Base-by-base conservation (phyloP, 768 basidiomycete genomes). In the Hydnomerulius pinastri region DNA sequence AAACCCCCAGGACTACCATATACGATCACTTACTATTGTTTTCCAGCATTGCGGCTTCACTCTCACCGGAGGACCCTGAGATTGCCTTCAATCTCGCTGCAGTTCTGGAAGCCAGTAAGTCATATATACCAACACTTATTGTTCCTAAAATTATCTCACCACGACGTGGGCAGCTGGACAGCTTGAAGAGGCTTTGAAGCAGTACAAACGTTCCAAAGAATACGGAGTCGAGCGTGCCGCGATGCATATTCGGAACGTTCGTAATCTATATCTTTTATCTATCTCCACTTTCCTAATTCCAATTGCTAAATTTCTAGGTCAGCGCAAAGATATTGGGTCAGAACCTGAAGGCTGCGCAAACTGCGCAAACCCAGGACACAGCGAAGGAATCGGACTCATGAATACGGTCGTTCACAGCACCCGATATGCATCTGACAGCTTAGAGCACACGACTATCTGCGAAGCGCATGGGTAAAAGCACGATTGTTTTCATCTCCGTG, bases 51-150 rank as follows among this genome's bases (percentile, higher is more conserved):
- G 92, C 92, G 42, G 77, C 83, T 37, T 83, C 85, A n/a, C 79
- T 94, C 59, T 80, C 86, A 51, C 92, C 92, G 39, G 87, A 91
- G 67, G 92, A 94, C 75, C 85, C 88, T 66, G 92, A 94, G 67
- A 91, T 93, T 62, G 85, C 89, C 13, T 94, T 92, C 77, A 94
- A 94, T 73, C 80, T 92, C 51, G 92, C 88, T 43, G 92, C 90
- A 38, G 90, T 94, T 60, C 77, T 93, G 53, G 92, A 94, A 83
- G 91, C 92, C 48, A 82, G 92, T 90, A 59, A 60, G 85, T 77
- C 49, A 52, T 61, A 33, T 43, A 48, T 55, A 57, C 48, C 53
- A 51, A 53, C 51, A 51, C 63, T 65, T 66, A 70, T 70, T 73
- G 67, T 71, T 59, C 58, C 61, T 61, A 64, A 63, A 68, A 57